phyloP scores from a whole-genome alignment of 352 stramenopile genomes.

The Pythium sukuiense region DNA sequence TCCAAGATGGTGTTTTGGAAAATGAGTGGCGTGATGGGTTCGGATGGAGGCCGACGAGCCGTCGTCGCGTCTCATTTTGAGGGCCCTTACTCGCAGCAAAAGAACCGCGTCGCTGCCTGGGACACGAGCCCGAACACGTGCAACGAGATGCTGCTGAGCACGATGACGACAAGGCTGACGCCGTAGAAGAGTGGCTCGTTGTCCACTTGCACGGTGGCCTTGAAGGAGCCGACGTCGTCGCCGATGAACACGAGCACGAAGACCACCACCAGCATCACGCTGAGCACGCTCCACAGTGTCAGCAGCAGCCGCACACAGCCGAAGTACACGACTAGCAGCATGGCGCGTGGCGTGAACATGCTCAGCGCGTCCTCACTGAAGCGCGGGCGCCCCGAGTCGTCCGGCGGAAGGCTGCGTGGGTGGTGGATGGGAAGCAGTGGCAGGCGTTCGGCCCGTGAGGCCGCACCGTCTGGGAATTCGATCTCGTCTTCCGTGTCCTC shows the following conservation, averaged over 20 bases:
- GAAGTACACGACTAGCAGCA: conserved; percentile 52
- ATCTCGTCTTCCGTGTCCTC: conserved; percentile 29
- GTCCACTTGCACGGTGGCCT: conserved; percentile 12
- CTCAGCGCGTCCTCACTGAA: conserved; percentile 39
- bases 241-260: conserved; percentile 38
- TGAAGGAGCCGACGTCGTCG: conserved; percentile 23
- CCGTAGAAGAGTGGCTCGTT: conserved; percentile 18
- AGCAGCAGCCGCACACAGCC: conserved; percentile 38
- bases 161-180: conserved; percentile 4
- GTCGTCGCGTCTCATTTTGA: conserved; percentile 6
- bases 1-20: no score
- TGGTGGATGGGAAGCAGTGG: conserved; percentile 41
- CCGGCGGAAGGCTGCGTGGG: conserved; percentile 13
- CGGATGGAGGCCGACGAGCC: neutral
- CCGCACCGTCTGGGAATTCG: conserved; percentile 26
- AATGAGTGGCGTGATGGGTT: conserved; percentile 1
- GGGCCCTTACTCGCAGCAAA: conserved; percentile 39
- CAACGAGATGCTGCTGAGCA: conserved; percentile 3
- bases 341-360: conserved; percentile 33
- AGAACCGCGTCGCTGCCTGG: conserved; percentile 54
- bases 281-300: conserved; percentile 35
- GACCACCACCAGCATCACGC: conserved; percentile 30
- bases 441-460: conserved; percentile 20
- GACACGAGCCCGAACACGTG: conserved; percentile 43
- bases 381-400: conserved; percentile 18